These are phyloP conservation scores for Pugionium cornutum DNA, from an alignment of 345 rosid species.

Conservation along the genomic window DNA sequence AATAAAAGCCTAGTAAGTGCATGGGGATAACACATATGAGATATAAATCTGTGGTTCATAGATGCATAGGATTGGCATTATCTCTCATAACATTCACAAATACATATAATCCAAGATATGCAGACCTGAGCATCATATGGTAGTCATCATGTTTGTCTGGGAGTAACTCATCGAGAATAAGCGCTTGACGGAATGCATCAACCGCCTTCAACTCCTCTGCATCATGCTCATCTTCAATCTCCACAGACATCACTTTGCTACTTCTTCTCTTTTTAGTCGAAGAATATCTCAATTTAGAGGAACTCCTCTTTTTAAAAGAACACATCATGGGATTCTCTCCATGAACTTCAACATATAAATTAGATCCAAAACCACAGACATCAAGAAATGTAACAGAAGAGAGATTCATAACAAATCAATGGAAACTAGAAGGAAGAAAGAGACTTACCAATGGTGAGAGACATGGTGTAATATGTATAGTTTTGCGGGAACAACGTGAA, in stretches of 20 bases:
- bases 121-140: constrained; percentile 76
- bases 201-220: constrained; percentile 64
- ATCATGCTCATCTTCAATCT: constrained; percentile 58
- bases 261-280: not conserved
- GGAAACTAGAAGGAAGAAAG: not conserved
- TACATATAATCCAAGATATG: too few relatives aligned
- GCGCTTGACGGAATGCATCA: constrained; percentile 71
- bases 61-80: too few relatives aligned
- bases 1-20: not conserved
- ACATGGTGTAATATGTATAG: constrained; percentile 38
- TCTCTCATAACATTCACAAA: too few relatives aligned
- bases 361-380: too few relatives aligned
- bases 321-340: too few relatives aligned
- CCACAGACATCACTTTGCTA: constrained; percentile 58
- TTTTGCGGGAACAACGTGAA: not conserved
- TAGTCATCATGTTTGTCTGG: constrained; percentile 77
- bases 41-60: constrained; percentile 30
- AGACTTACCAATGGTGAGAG: constrained; percentile 28
- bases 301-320: too few relatives aligned
- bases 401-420: constrained; percentile 4
- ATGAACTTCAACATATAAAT: too few relatives aligned
- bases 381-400: too few relatives aligned
- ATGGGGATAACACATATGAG: constrained; percentile 36
- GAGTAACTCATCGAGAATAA: constrained; percentile 63
- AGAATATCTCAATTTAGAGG: too few relatives aligned